Base-by-base conservation (phyloP, 495 filamentous ascomycete genomes). In the Bacidia gigantensis region DNA sequence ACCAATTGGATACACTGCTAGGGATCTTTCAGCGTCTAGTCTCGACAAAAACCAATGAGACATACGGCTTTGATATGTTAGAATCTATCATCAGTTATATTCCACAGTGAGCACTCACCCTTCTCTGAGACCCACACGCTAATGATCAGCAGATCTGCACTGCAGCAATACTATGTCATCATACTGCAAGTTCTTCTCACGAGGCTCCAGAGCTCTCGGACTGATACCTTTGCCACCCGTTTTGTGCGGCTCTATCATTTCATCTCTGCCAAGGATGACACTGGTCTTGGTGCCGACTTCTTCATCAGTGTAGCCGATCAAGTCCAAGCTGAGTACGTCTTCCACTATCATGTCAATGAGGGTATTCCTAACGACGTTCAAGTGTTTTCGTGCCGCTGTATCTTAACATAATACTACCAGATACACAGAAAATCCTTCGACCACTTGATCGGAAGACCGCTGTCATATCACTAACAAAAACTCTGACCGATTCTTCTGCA, bases 201-300 rank as follows among this genome's bases (percentile, higher is more conserved):
- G 17, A 82, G 87, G 51, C 76, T 99, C 41, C 84, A 94, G 50
- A 72, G 70, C 56, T 75, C 74, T 44, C 82, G 82, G 59, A 92
- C 89, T 0, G 89, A 95, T 56, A 81, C 73, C 26, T 82, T 92
- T 64, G 81, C 85, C 39, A 65, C 82, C 25, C 80, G 86, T 48
- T 95, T 97, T 58, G 81, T 86, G 26, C 84, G 87, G 29, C 86
- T 97, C 71, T 97, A 87, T 65, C 89, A 96, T 64, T 82, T 96
- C 60, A 73, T 97, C 38, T 86, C 85, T 44, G 82, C 87, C 11
- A 77, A 76, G 39, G 75, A 80, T 39, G 74, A 81, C 18, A 81
- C 87, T 60, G 87, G 88, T 24, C 77, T 89, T 46, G 89, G 88
- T 43, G 78, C 87, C 14, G 93, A 99, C 65, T 93, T 86, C 66